Base-by-base conservation (phyloP, 495 filamentous ascomycete genomes). In the Aspergillus wentii region DNA sequence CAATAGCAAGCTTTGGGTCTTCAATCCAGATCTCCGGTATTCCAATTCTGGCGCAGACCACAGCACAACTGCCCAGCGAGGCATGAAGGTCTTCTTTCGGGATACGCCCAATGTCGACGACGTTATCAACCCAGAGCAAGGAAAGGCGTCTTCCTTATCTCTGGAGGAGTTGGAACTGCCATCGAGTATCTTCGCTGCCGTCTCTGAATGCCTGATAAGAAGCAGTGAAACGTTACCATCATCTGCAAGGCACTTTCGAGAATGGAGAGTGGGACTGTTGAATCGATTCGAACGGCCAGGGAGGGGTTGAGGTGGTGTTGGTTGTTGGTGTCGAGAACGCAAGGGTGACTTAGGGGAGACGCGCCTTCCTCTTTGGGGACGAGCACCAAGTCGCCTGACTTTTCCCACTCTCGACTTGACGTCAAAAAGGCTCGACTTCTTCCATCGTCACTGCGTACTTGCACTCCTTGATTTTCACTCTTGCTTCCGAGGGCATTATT, bases 181-280 rank as follows among this genome's bases (percentile, higher is more conserved):
- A 2, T 34, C 33, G 0, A 52, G 61, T 9, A 71, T 75, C 3
- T 69, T 79, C 29, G 17, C 44, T 7, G 58, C 61, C 6, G 47
- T 87, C 8, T 40, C 53, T 0, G 33, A 52, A 11, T 51, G 57
- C 3, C 42, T 88, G 30, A 46, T 52, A 3, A 43, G 44, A 9
- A 84, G 75, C 41, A 80, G 74, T 44, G 5, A 32, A 7, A 56
- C 78, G 40, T 54, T 87, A 7, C 83, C 85, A 3, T 31, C 41
- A 3, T 71, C 69, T 8, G 75, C 77, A 29, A 61, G 79, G 19
- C 54, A 38, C 2, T 80, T 86, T 43, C 67, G 74, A 38, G 70
- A 75, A 21, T 89, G 85, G 85, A 69, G 66, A 26, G 79, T 87
- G 28, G 82, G 78, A 1, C 58, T 88, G 5, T 40, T 89, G 35